Conservation (phyloP, 345 rosid genomes). For the Eucalyptus sideroxylon region DNA sequence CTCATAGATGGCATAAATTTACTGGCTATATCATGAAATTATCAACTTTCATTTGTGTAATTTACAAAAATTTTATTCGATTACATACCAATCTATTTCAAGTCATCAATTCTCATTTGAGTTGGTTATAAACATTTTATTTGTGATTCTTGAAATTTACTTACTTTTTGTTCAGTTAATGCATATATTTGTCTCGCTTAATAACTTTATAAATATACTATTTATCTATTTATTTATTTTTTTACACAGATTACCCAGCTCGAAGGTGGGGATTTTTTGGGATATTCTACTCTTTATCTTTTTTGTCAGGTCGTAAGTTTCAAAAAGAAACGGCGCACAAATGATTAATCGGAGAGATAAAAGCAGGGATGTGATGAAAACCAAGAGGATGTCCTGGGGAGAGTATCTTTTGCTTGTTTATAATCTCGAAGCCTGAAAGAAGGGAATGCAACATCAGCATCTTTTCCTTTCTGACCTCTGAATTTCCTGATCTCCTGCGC, state of each 20-base stretch:
- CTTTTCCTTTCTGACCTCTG: background rate
- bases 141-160: background rate
- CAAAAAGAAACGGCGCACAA: background rate
- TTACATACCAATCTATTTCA: background rate
- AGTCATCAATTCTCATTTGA: background rate
- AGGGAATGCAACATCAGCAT: background rate
- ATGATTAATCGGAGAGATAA: background rate
- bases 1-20: background rate
- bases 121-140: background rate
- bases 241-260: background rate
- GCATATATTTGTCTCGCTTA: background rate
- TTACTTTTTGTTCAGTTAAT: background rate
- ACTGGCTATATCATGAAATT: background rate
- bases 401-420: background rate
- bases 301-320: background rate
- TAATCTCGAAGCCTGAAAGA: background rate
- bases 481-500: background rate
- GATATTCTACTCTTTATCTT: background rate
- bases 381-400: background rate
- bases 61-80: fast-evolving
- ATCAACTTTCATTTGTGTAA: background rate
- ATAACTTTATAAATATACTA: background rate
- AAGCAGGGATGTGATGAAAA: background rate
- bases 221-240: background rate
- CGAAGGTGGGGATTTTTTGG: background rate